phyloP scores from a whole-genome alignment of 306 rosid species.

The Pyrus pyrifolia region DNA sequence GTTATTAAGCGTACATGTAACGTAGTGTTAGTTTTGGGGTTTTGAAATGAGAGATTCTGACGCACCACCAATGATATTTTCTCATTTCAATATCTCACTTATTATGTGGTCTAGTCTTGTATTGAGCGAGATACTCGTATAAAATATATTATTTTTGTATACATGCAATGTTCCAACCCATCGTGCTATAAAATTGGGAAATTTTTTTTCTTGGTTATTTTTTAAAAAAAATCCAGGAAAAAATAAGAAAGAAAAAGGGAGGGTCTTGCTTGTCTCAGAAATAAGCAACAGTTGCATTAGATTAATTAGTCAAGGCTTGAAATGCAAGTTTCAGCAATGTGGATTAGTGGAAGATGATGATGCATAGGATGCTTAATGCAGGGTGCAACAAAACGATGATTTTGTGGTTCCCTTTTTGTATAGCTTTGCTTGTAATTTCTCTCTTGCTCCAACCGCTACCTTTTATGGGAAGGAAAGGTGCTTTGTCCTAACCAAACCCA shows the following conservation, averaged over 20 bases:
- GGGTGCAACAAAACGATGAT: neutral
- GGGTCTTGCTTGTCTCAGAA: neutral
- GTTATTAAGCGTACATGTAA: neutral
- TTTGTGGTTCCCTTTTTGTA: neutral
- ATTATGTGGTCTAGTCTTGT: no score
- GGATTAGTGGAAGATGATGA: slow-evolving; percentile 6
- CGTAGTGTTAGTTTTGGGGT: neutral
- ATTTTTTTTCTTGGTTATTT: neutral
- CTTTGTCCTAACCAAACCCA: neutral
- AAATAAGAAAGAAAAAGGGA: neutral
- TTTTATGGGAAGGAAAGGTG: neutral
- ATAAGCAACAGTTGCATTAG: neutral
- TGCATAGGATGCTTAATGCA: slow-evolving; percentile 5
- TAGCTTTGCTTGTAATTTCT: slow-evolving; percentile 2
- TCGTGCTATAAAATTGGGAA: neutral
- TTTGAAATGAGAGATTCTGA: no score
- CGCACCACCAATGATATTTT: rapidly evolving
- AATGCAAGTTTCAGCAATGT: neutral
- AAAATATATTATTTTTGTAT: no score
- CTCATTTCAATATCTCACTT: no score
- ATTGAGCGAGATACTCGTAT: no score
- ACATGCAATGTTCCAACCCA: neutral
- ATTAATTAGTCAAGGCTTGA: neutral
- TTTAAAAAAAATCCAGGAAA: neutral
- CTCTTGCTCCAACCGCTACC: neutral